Evolutionary conservation across 108 stramenopile species (phyloP).

Genomic region (Conticribra weissflogii): DNA sequence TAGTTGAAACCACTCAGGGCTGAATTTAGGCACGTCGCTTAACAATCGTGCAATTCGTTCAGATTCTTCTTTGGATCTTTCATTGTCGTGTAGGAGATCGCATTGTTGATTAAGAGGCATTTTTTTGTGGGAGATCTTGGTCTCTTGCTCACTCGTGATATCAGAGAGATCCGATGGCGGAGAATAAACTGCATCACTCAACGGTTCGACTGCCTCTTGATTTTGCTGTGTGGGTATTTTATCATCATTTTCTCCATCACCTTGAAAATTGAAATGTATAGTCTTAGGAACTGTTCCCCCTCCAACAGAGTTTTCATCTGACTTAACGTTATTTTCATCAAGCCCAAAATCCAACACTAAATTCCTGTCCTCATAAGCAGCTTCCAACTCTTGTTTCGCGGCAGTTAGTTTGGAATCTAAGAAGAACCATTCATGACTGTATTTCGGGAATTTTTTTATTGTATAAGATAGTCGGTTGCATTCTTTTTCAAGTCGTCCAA

Average conservation of each 20-base stretch:
- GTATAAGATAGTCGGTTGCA: neutral
- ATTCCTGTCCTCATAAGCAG: conserved; percentile 6
- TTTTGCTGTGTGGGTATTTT: no score
- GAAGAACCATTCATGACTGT: conserved; percentile 14
- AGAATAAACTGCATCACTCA: no score
- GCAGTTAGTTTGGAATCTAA: conserved; percentile 17
- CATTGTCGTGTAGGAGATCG: neutral
- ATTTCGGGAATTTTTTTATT: conserved; percentile 6
- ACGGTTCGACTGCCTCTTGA: no score
- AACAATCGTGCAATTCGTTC: neutral
- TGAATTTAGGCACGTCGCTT: neutral
- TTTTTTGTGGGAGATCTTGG: neutral
- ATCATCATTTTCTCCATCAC: no score
- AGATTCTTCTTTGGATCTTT: neutral
- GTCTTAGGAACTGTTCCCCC: neutral
- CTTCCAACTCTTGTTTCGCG: conserved; percentile 13
- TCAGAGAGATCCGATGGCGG: no score
- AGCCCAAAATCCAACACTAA: conserved; percentile 4
- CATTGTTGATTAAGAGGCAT: neutral
- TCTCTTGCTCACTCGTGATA: no score
- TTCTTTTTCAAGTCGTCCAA: conserved; percentile 5
- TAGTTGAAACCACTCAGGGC: conserved; percentile 7
- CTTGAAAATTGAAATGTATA: no score
- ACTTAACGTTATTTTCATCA: neutral
- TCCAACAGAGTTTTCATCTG: neutral